These are phyloP conservation scores for Starmerella floris DNA, from an alignment of 805 yeast species.

Conservation along the genomic window DNA sequence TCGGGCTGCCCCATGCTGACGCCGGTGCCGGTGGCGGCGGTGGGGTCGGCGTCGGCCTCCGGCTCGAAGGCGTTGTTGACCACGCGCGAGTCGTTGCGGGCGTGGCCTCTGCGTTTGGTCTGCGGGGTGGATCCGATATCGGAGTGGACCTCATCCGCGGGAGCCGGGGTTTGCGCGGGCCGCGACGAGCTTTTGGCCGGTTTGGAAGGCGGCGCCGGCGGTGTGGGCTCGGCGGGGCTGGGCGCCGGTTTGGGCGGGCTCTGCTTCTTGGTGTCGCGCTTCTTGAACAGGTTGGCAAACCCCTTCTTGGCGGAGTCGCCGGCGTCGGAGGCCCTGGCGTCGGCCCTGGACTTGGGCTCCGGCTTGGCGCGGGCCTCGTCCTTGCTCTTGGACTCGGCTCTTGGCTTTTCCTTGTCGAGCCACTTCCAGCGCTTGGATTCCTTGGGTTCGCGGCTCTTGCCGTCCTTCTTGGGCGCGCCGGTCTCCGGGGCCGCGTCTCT, in stretches of 20 bases:
- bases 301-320: conserved; percentile 1
- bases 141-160: neutral
- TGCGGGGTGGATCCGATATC: neutral
- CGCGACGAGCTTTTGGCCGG: neutral
- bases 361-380: neutral
- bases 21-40: neutral
- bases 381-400: conserved; percentile 4
- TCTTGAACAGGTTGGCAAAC: conserved; percentile 21
- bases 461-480: too few relatives aligned
- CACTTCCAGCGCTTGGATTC: conserved; percentile 20
- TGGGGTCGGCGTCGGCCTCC: neutral
- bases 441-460: neutral
- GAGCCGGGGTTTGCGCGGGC: neutral
- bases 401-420: conserved; percentile 9
- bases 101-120: conserved; percentile 7
- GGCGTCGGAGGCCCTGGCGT: neutral
- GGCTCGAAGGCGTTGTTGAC: conserved; percentile 6
- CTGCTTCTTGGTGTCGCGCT: conserved; percentile 9
- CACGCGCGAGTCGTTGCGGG: conserved; percentile 11
- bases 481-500: too few relatives aligned
- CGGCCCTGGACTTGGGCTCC: too few relatives aligned
- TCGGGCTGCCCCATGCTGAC: conserved; percentile 1
- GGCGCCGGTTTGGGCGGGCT: neutral
- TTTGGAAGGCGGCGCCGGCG: neutral
- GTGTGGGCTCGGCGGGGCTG: neutral